phyloP scores from a whole-genome alignment of 352 stramenopile genomes.

The Peronospora belbahrii region DNA sequence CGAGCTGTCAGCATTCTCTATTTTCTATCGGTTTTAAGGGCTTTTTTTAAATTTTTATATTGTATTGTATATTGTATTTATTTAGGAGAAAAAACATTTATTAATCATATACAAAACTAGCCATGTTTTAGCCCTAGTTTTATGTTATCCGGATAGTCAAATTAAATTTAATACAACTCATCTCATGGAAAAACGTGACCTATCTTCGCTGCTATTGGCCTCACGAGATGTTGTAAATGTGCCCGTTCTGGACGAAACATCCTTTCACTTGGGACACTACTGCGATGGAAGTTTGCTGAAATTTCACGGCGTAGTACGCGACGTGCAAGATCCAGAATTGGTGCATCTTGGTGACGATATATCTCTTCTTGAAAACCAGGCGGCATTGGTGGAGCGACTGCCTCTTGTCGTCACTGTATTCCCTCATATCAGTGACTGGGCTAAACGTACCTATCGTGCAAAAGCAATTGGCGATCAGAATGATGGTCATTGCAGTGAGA shows the following conservation, averaged over 20 bases:
- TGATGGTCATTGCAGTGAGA: constrained; percentile 9
- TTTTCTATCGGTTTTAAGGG: too few species aligned
- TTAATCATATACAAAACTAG: too few species aligned
- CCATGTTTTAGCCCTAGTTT: too few species aligned
- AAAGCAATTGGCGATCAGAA: neutral
- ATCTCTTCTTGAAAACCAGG: neutral
- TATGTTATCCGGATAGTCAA: too few species aligned
- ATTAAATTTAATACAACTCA: too few species aligned
- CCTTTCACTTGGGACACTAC: constrained; percentile 44
- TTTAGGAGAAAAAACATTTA: too few species aligned
- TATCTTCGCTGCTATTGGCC: constrained; percentile 6
- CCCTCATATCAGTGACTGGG: constrained; percentile 52
- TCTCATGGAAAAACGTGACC: constrained; percentile 5
- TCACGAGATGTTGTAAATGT: constrained; percentile 8
- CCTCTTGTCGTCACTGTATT: constrained; percentile 55
- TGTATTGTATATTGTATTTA: too few species aligned
- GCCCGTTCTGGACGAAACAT: constrained; percentile 40
- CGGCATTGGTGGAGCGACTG: constrained; percentile 51
- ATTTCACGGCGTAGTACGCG: constrained; percentile 62
- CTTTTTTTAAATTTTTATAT: too few species aligned
- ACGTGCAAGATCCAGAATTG: constrained; percentile 68
- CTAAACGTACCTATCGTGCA: constrained; percentile 22
- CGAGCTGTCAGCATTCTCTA: too few species aligned
- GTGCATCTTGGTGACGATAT: constrained; percentile 29
- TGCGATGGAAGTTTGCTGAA: constrained; percentile 43